Base-by-base conservation (phyloP, 345 rosid species). In the Excoecaria cochinchinensis region DNA sequence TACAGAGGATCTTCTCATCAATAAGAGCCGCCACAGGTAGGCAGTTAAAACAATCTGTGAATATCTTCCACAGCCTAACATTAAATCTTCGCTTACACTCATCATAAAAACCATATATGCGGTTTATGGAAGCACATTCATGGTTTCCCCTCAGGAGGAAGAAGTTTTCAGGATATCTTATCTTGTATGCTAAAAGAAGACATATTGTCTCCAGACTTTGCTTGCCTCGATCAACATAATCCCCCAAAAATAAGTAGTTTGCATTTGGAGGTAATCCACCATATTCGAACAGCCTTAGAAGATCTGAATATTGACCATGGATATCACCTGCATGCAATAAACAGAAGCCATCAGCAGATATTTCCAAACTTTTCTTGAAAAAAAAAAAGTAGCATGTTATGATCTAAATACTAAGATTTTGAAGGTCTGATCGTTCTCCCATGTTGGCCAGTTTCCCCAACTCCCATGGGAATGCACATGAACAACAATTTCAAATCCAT, bases 141-240 rank as follows among this genome's bases (percentile, higher is more conserved):
- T 92, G 98, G 87, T 94, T 94, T 78, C 98, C 97, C 80, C 97
- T 82, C 69, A 94, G 78, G 51, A 94, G 93, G 71, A 90, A 92
- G 76, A 94, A 87, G 81, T 89, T 92, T 53, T 87, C 86, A 25
- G 98, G 93, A 72, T 84, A 94, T 69, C 89, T 92, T 72, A 94
- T 87, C 84, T 94, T 94, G 74, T 87, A 94, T 9, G 97, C 96
- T 6, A 94, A 88, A 68, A 94, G 90, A 72, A 94, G 93, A 76
- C 98, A 90, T 77, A 90, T 94, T 17, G 98, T 94, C 85, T 94
- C 97, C 1, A 92, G 81, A 76, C 98, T 89, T 81, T 92, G 97
- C 75, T 90, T 90, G 76, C 98, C 95, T 4, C 97, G 87, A 84
- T 92, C 97, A 50, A 92, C 97, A 82, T 90, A 92, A 57, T 92